phyloP scores from a whole-genome alignment of 1,139 yeast species.

The Magnusiomyces magnusii region DNA sequence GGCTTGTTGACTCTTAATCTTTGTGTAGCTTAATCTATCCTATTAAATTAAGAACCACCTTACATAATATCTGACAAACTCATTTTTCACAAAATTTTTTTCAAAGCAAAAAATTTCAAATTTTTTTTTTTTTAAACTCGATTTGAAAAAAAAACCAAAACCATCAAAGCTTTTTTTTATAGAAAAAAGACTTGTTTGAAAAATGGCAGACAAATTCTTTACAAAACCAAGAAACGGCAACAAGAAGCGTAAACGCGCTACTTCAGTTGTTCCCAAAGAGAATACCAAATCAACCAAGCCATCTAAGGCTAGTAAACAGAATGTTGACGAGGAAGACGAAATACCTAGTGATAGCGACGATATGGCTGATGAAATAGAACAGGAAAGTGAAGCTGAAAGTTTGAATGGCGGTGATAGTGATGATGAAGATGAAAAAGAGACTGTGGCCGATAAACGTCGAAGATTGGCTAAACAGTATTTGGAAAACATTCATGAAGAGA shows the following conservation, averaged over 20 bases:
- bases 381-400: conserved; percentile 20
- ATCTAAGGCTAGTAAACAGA: conserved; percentile 6
- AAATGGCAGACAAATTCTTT: conserved; percentile 30
- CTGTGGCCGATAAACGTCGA: conserved; percentile 89
- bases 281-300: conserved; percentile 8
- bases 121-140: no score
- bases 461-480: conserved; percentile 89
- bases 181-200: no score
- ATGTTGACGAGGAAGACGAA: conserved; percentile 24
- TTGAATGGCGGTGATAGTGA: conserved; percentile 14
- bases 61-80: no score
- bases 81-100: no score
- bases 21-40: no score
- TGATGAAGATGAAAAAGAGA: conserved; percentile 54
- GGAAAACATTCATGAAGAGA: conserved; percentile 54
- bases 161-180: no score
- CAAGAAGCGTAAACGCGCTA: conserved; percentile 15
- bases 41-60: no score
- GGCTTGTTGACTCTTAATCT: no score
- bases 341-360: conserved; percentile 28
- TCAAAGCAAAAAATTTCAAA: no score
- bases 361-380: conserved; percentile 21
- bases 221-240: conserved; percentile 26
- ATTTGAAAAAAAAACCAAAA: no score
- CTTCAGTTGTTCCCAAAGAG: not conserved